Evolutionary conservation across 1,284 basidiomycete genomes (phyloP), one percentile per base, ranked within the genome.

Genomic region (Puccinia coronata): DNA sequence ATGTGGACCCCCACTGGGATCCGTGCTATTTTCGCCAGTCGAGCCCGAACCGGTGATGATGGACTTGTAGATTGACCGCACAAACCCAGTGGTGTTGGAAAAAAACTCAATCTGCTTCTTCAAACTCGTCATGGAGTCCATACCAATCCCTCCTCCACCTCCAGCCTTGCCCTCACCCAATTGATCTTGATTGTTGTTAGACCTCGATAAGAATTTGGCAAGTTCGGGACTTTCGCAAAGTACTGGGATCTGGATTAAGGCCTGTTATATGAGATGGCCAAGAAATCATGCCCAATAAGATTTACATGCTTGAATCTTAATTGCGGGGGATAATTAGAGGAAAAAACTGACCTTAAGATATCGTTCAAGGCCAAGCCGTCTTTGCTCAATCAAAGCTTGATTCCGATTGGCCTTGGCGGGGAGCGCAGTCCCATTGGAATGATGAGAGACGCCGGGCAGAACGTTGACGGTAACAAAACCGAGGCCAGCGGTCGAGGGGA

Each of bases 191-290:
- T 36, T 31, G 34, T 12, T 63, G 16, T 63, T 63, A 16, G 59
- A 39, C 20, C 28, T 59, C 28, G 57, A 97, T 28, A 98, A 89
- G 87, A 99, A 99, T 0, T 90, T 88, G 14, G 92, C 90, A 4
- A 98, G 89, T 83, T 96, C 92, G 12, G 91, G 89, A 84, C 92
- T 93, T 85, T 93, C 92, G 83, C 94, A 96, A 31, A 95, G 90
- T 4, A 90, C 87, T 1, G 92, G 90, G 49, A 93, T 91, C 5
- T 90, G 87, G 57, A 96, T 89, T 36, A 96, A 86, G 80, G 88
- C 91, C 94, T 95, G 6, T 25, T 12, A 36, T 9, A 23, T n/a
- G 16, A 14, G 28, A 72, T 18, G 51, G 4, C 47, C 14, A 51
- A 25, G 69, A 36, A 12, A 49, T 47, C 4, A 65, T 25, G n/a